Base-by-base conservation (phyloP, 2,329 filamentous ascomycete genomes). In the Hypoxylon sp. region DNA sequence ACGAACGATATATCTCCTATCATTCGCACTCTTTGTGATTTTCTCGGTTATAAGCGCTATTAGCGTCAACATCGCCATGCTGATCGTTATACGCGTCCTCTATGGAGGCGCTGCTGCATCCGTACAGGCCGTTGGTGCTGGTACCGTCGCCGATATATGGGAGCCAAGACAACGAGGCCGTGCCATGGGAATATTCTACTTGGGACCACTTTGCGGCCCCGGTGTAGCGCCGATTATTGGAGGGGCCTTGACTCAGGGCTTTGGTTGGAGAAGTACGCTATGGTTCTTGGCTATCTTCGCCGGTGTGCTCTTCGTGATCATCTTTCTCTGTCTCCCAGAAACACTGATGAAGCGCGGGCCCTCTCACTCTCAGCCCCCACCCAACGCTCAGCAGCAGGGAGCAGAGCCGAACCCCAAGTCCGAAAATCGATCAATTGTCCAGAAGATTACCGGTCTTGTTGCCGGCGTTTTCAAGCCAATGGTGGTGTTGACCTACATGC, bases 391-490 rank as follows among this genome's bases (percentile, higher is more conserved):
- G 82, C 35, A 81, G 83, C 1, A 87, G 88, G 0, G 75, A 77
- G 2, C 81, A 38, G 81, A 75, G 55, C 75, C 72, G n/a, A 76
- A 78, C 42, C 75, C 78, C 12, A 73, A 71, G n/a, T 70, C 80
- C 16, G 61, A 85, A 29, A 84, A 85, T 58, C 80, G 83, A 29
- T 76, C n/a, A n/a, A n/a, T n/a, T n/a, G n/a, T n/a, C n/a, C n/a
- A n/a, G n/a, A n/a, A n/a, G n/a, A n/a, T n/a, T n/a, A n/a, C n/a
- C n/a, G n/a, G n/a, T n/a, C n/a, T n/a, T n/a, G n/a, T n/a, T n/a
- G n/a, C n/a, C n/a, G n/a, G 81, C 49, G 75, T 94, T 59, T 64
- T 94, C 58, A 89, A 92, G 57, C 90, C 90, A 0, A 73, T 95
- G 6, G 79, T 77, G 9, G 84, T 91, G 36, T 75, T 94, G 31